Percentiles rank a stretch among this genome's conserved stretches.
phyloP scores from a whole-genome alignment of 2,329 filamentous ascomycete species.

The Plectosphaerella cucumerina region DNA sequence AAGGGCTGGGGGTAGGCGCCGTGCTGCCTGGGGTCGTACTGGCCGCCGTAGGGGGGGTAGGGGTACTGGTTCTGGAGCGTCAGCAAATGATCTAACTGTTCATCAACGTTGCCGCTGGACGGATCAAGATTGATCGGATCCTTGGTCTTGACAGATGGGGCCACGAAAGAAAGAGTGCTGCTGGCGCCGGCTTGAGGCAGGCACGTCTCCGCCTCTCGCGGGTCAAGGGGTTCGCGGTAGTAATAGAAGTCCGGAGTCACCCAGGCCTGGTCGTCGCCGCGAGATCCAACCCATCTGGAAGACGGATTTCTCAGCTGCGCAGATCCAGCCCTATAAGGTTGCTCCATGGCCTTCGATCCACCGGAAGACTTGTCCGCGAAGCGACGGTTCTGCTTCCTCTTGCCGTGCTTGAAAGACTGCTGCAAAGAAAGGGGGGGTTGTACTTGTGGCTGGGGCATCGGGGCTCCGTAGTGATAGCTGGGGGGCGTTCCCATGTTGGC shows the following conservation, averaged over 20 bases:
- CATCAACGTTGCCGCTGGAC: slow-evolving; percentile 58
- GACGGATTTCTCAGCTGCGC: slow-evolving; percentile 17
- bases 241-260: too few species aligned
- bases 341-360: neutral
- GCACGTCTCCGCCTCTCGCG: too few species aligned
- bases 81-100: slow-evolving; percentile 57
- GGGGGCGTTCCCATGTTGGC: slow-evolving; percentile 54
- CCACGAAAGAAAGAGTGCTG: too few species aligned
- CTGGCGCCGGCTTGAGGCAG: too few species aligned
- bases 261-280: too few species aligned
- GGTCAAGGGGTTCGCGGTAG: too few species aligned
- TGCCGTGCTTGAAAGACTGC: slow-evolving; percentile 33
- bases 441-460: slow-evolving; percentile 56
- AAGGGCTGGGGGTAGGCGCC: slow-evolving; percentile 43
- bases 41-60: slow-evolving; percentile 40
- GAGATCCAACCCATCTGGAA: too few species aligned
- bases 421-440: slow-evolving; percentile 36
- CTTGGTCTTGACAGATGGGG: neutral
- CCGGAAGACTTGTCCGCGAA: slow-evolving; percentile 43
- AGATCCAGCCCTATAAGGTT: neutral
- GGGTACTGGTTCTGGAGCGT: slow-evolving; percentile 60
- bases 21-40: slow-evolving; percentile 35
- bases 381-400: slow-evolving; percentile 41
- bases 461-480: slow-evolving; percentile 57
- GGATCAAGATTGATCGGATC: slow-evolving; percentile 59